Evolutionary conservation across 306 rosid genomes (phyloP).

Genomic region (Castanospermum australe): DNA sequence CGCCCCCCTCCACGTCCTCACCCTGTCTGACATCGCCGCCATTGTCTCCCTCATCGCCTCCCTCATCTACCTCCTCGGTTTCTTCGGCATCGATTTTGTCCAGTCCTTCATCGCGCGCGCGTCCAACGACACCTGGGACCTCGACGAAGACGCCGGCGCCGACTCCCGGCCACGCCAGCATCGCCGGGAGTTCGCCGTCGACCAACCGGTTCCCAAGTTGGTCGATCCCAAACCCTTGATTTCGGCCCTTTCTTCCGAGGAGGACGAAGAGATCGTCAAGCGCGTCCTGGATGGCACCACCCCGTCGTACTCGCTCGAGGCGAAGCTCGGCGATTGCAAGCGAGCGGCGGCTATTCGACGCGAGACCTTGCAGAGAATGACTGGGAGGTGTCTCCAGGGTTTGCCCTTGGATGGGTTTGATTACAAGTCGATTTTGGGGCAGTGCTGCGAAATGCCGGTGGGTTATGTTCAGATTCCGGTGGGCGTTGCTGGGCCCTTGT

Average conservation of each 20-base stretch:
- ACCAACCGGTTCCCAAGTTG: not conserved
- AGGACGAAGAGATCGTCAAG: conserved; percentile 53
- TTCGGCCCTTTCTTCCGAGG: conserved; percentile 13
- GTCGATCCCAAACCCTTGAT: conserved; percentile 3
- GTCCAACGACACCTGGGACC: conserved; percentile 54
- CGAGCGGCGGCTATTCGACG: conserved; percentile 80
- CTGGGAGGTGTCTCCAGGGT: conserved; percentile 66
- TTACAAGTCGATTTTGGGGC: conserved; percentile 81
- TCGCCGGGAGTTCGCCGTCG: too few species aligned
- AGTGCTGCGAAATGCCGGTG: conserved; percentile 96
- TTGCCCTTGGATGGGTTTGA: conserved; percentile 80
- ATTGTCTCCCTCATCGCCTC: conserved; percentile 68
- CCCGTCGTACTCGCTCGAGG: conserved; percentile 77
- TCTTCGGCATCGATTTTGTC: conserved; percentile 75
- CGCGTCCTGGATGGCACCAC: conserved; percentile 51
- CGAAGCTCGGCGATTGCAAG: conserved; percentile 60
- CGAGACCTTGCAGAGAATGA: conserved; percentile 64
- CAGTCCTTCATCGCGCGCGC: conserved; percentile 64
- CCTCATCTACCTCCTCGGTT: conserved; percentile 70
- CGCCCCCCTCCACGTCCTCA: conserved; percentile 68
- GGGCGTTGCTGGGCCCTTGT: conserved; percentile 88
- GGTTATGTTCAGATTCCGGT: conserved; percentile 90
- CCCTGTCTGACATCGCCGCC: conserved; percentile 59
- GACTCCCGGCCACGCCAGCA: too few species aligned
- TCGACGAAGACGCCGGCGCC: too few species aligned